These are phyloP conservation scores for Pseudogymnoascus sp. DNA, from an alignment of 2,329 filamentous ascomycete genomes.

Conservation along the genomic window DNA sequence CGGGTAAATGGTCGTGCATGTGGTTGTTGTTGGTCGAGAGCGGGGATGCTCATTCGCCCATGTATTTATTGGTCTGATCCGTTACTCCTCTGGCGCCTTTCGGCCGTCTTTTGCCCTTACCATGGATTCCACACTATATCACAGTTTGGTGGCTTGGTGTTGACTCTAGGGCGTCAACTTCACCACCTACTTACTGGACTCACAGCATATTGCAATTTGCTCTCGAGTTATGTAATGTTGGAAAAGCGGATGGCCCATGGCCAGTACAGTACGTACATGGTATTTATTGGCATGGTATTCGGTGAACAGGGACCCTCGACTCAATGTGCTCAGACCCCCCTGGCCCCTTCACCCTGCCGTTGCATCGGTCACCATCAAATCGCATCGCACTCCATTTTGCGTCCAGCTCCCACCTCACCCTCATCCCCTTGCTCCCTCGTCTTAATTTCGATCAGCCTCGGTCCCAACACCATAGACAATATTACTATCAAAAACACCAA, in stretches of 20 bases:
- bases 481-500: neutral
- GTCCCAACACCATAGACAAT: neutral
- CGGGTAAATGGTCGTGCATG: neutral
- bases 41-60: neutral
- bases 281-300: neutral
- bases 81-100: neutral
- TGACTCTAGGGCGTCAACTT: neutral
- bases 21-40: neutral
- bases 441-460: neutral
- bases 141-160: neutral
- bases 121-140: neutral
- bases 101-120: neutral
- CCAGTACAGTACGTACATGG: neutral
- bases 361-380: neutral
- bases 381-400: neutral
- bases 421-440: neutral
- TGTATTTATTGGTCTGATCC: neutral
- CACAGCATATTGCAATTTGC: neutral
- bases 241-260: neutral
- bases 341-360: neutral
- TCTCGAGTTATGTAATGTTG: neutral
- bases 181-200: neutral
- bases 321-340: neutral
- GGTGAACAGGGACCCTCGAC: neutral
- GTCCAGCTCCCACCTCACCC: neutral